Percentiles rank a stretch among this genome's conserved stretches.
Conservation (phyloP, 169 alveolate genomes). For the Condylostoma magnum region DNA sequence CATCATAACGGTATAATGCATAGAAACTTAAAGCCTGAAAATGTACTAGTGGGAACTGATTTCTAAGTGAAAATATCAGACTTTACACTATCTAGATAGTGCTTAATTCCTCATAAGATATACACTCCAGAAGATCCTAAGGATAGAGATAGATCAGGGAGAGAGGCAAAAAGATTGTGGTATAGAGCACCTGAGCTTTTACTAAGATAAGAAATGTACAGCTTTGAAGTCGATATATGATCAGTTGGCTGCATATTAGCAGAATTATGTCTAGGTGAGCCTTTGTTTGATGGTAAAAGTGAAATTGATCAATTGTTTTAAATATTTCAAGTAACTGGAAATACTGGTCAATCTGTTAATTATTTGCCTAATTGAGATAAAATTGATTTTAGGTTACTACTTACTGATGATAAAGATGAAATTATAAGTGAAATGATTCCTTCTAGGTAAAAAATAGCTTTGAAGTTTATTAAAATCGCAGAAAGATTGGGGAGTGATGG, state of each 20-base stretch:
- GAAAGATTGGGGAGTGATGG: constrained; percentile 54
- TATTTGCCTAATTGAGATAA: constrained; percentile 39
- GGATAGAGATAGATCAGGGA: constrained; percentile 82
- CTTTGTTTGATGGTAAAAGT: constrained; percentile 75
- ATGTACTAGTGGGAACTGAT: constrained; percentile 55
- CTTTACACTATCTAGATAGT: constrained; percentile 66
- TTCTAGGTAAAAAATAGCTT: constrained; percentile 36
- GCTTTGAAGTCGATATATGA: constrained; percentile 82
- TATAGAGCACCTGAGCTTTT: constrained; percentile 92
- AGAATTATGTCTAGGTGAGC: constrained; percentile 66
- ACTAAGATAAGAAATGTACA: constrained; percentile 67
- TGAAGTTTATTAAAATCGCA: constrained; percentile 37
- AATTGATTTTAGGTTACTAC: constrained; percentile 18
- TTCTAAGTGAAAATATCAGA: constrained; percentile 77
- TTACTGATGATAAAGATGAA: constrained; percentile 28
- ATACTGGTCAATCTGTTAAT: constrained; percentile 52
- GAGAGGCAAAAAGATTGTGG: constrained; percentile 82
- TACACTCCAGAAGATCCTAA: constrained; percentile 89
- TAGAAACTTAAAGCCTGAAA: constrained; percentile 78
- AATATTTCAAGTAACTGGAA: constrained; percentile 65
- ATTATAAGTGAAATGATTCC: constrained; percentile 29
- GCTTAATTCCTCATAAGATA: constrained; percentile 47
- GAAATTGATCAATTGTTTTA: constrained; percentile 65
- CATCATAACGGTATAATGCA: constrained; percentile 82
- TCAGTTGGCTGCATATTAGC: constrained; percentile 80